Evolutionary conservation across 805 yeast genomes (phyloP), one percentile per base, ranked within the genome.

Genomic region (Yamadazyma kitorensis): DNA sequence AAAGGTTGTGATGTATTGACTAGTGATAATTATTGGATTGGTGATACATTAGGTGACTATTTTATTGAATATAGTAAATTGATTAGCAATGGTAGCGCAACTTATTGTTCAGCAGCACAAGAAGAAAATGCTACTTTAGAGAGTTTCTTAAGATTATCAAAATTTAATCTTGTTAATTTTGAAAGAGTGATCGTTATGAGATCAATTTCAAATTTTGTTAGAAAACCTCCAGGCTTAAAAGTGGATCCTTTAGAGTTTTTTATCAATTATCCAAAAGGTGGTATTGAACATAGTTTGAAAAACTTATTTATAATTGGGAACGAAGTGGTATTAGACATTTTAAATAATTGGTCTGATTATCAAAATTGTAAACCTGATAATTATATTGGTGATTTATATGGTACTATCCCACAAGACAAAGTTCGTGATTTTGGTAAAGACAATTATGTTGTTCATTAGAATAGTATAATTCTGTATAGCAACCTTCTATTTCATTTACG

Each of bases 61-160:
- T 74, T 76, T 50, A 52, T 67, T 17, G 64, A 65, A 52, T 72
- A 61, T 49, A 66, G 81, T 22, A 41, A 45, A 11, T 44, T 76
- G 42, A 54, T 78, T 52, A 72, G 83, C 44, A 79, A 80, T 48
- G 79, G 78, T 35, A 66, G 79, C 24, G 82, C 76, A 17, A 58
- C 56, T 10, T 79, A 77, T 62, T 76, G 82, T 54, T 52, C 78
- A 27, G 71, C 82, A 28, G 82, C 80, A 35, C 83, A 78, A 55
- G 86, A 80, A 55, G 86, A 80, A 51, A 74, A 77, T 51, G 85
- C 85, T 12, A 63, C 80, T 11, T 68, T 79, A 49, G 83, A 78
- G 53, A 75, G 77, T 6, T 55, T 79, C 37, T 46, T 75, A 29
- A 71, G 86, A 61, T 68, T 72, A 49, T 74, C 73, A 40, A 61